Base-by-base conservation (phyloP, 176 grass and related monocot species). In the Tillandsia fasciculata region DNA sequence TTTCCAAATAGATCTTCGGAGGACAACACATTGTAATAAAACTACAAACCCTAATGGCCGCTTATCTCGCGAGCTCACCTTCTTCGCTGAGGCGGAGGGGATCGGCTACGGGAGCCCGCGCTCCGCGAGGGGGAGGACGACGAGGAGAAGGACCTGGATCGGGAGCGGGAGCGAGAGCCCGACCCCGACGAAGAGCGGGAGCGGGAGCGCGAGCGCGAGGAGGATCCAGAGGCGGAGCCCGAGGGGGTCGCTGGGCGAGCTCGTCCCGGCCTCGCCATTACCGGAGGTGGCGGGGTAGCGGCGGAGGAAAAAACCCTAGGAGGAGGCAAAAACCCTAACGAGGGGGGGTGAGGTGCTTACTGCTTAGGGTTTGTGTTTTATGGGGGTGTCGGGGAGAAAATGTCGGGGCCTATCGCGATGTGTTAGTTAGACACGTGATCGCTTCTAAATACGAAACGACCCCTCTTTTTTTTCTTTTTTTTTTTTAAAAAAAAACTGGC, bases 191-290 rank as follows among this genome's bases (percentile, higher is more conserved):
- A 79, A 50, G 88, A 91, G 52, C 63, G 66, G 20, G 91, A 96
- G 74, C 76, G 75, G 26, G 87, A 89, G 1, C 50, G 58, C 7
- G 86, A 90, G 53, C 81, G 83, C 17, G 88, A 96, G 49, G 83
- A 96, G 63, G 91, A 76, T 0, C 88, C 82, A 15, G 92, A 96
- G 51, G 81, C 76, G 26, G 90, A 93, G 18, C 78, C 88, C 53
- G 89, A 90, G 2, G 65, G 79, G 15, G 86, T 85, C 64, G 76
- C 65, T 3, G 82, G 87, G 51, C 95, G 90, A 64, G 28, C 83
- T 74, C 74, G 18, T 9, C 79, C 51, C 48, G 90, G 90, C 75
- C 93, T 99, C 82, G 87, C 84, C 95, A 99, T 96, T 67, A 74
- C 79, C 74, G 63, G 70, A 73, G 67, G 65, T 66, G 64, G 24